Evolutionary conservation across 2,329 filamentous ascomycete genomes (phyloP).

Genomic region (Endothia cerciana): DNA sequence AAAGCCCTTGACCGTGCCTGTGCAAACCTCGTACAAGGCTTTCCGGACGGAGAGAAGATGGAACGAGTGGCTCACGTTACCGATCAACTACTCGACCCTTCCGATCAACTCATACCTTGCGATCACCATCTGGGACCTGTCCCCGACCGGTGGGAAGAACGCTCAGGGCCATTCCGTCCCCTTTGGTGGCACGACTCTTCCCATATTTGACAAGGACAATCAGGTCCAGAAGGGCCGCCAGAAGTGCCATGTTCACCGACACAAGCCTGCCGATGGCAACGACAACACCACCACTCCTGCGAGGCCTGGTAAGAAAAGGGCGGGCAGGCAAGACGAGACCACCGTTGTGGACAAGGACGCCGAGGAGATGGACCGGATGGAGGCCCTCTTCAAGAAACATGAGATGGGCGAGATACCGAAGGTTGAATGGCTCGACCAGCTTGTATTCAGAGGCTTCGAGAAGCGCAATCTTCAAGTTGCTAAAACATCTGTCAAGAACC

Average conservation of each 20-base stretch:
- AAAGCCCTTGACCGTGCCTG: constrained; percentile 87
- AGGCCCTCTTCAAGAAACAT: constrained; percentile 92
- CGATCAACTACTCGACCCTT: constrained; percentile 80
- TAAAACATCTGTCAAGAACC: constrained; percentile 63
- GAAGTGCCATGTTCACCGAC: constrained; percentile 84
- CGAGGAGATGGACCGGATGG: constrained; percentile 87
- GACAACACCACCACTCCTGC: constrained; percentile 80
- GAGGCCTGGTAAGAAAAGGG: constrained; percentile 58
- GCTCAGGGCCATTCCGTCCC: constrained; percentile 80
- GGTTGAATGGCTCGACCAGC: constrained; percentile 92
- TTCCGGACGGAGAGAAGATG: constrained; percentile 82
- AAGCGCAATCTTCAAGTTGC: constrained; percentile 71
- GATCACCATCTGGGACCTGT: constrained; percentile 94
- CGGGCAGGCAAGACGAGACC: constrained; percentile 49
- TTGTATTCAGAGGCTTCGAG: constrained; percentile 90
- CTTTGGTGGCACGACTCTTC: constrained; percentile 90
- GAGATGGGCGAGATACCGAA: constrained; percentile 96
- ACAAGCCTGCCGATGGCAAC: constrained; percentile 83
- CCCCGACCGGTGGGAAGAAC: constrained; percentile 72
- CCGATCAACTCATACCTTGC: constrained; percentile 83
- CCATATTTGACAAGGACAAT: constrained; percentile 90
- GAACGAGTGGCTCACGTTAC: constrained; percentile 95
- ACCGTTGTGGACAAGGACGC: constrained; percentile 67
- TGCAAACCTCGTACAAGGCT: constrained; percentile 90
- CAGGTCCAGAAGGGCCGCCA: constrained; percentile 90